Percentiles rank a stretch among this genome's conserved stretches.
Evolutionary conservation across 2,329 filamentous ascomycete species (phyloP).

Genomic region (Hypoxylon sp.): DNA sequence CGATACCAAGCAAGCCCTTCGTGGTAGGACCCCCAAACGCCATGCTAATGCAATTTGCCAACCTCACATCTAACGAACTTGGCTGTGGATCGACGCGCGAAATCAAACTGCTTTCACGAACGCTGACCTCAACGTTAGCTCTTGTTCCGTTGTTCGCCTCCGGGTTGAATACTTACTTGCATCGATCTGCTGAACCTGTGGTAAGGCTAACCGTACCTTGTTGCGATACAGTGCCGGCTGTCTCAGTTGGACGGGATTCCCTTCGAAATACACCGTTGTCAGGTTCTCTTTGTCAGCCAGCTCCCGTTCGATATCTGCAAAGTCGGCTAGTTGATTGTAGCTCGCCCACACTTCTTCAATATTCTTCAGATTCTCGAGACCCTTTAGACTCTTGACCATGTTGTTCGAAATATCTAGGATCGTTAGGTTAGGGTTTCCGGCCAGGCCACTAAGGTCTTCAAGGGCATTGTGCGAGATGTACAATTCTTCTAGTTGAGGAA

Average conservation of each 20-base stretch:
- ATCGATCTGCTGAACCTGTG: conserved; percentile 93
- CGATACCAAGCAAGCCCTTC: conserved; percentile 10
- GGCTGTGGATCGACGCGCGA: not conserved
- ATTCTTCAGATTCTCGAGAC: conserved; percentile 75
- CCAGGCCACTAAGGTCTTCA: conserved; percentile 79
- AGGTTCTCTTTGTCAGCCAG: conserved; percentile 83
- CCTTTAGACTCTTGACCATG: conserved; percentile 79
- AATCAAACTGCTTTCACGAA: conserved; percentile 48
- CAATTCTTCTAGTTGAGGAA: conserved; percentile 86
- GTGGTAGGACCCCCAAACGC: conserved; percentile 45
- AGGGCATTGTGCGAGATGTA: conserved; percentile 97
- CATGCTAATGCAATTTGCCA: conserved; percentile 50
- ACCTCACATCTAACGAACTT: conserved; percentile 10
- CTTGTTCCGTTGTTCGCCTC: conserved; percentile 2
- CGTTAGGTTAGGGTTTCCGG: conserved; percentile 74
- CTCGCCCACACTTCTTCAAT: conserved; percentile 96
- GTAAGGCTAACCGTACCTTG: conserved; percentile 89
- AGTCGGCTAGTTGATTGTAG: conserved; percentile 84
- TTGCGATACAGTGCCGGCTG: conserved; percentile 91
- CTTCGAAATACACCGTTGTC: conserved; percentile 95
- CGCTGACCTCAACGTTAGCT: conserved; percentile 41
- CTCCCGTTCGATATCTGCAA: conserved; percentile 83
- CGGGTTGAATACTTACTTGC: conserved; percentile 78
- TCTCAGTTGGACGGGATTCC: conserved; percentile 86
- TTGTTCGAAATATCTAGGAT: conserved; percentile 94